Percentiles rank a stretch among this genome's conserved stretches.
These are phyloP conservation scores for Strobilomyces echinocephalus DNA, from an alignment of 768 basidiomycete genomes.

Conservation along the genomic window DNA sequence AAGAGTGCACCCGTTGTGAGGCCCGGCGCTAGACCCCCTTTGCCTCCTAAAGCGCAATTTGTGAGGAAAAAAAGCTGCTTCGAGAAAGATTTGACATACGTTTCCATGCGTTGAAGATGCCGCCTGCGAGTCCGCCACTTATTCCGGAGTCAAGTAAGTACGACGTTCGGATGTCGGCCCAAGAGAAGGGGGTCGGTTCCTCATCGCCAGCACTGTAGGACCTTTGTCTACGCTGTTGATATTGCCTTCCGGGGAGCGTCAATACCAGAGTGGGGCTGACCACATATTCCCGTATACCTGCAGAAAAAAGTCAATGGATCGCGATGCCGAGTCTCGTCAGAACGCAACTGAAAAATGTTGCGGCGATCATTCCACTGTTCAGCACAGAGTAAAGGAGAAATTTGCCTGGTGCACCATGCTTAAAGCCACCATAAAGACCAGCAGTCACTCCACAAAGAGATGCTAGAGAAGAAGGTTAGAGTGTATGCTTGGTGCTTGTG, in stretches of 20 bases:
- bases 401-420: constrained; percentile 43
- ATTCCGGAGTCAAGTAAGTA: constrained; percentile 67
- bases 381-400: constrained; percentile 58
- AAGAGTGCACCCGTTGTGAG: constrained; percentile 53
- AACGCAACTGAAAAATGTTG: constrained; percentile 73
- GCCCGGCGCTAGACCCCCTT: constrained; percentile 52
- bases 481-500: constrained; percentile 12
- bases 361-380: constrained; percentile 68
- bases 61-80: not conserved
- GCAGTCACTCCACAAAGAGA: constrained; percentile 45
- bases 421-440: constrained; percentile 43
- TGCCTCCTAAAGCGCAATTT: constrained; percentile 47
- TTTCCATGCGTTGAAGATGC: constrained; percentile 51
- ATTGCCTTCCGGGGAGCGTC: constrained; percentile 43
- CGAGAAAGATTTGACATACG: constrained; percentile 36
- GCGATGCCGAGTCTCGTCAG: not conserved
- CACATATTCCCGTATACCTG: constrained; percentile 75
- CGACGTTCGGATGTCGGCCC: constrained; percentile 52
- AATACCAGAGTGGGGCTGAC: constrained; percentile 57
- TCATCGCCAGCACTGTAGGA: constrained; percentile 21
- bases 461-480: constrained; percentile 42
- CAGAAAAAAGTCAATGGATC: not conserved
- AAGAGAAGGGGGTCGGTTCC: constrained; percentile 29
- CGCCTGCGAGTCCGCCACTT: constrained; percentile 68
- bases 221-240: constrained; percentile 37